These are phyloP conservation scores for Backusella luteola DNA, from an alignment of 192 early-diverging fungal genomes.

Conservation along the genomic window DNA sequence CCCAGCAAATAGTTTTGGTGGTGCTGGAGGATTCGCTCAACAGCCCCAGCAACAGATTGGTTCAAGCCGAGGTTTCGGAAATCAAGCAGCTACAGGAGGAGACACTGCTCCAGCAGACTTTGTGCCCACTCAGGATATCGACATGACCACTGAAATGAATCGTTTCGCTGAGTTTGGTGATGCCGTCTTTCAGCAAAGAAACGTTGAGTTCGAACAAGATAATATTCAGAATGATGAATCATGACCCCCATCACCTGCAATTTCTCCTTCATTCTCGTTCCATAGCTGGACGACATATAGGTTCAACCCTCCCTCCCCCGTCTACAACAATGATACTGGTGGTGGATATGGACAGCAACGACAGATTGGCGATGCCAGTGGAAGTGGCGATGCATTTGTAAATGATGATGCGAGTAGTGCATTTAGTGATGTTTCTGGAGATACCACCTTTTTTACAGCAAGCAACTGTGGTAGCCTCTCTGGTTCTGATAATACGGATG, in stretches of 20 bases:
- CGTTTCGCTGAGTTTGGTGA: constrained; percentile 68
- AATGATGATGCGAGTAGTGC: constrained; percentile 19
- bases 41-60: constrained; percentile 36
- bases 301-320: too few relatives aligned
- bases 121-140: constrained; percentile 49
- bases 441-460: constrained; percentile 31
- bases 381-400: constrained; percentile 62
- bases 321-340: background rate
- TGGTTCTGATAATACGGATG: constrained; percentile 27
- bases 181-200: constrained; percentile 83
- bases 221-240: constrained; percentile 65
- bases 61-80: constrained; percentile 41
- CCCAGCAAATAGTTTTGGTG: constrained; percentile 34
- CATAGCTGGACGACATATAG: too few relatives aligned
- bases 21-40: constrained; percentile 32
- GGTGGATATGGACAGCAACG: constrained; percentile 27
- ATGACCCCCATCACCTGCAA: too few relatives aligned
- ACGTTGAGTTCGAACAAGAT: constrained; percentile 87
- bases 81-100: constrained; percentile 21
- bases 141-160: constrained; percentile 48
- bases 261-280: too few relatives aligned
- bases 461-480: constrained; percentile 21
- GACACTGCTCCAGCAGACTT: constrained; percentile 60
- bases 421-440: constrained; percentile 21
- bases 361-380: constrained; percentile 52